These are phyloP conservation scores for Nemania serpens DNA, from an alignment of 2,329 filamentous ascomycete species.

Conservation along the genomic window DNA sequence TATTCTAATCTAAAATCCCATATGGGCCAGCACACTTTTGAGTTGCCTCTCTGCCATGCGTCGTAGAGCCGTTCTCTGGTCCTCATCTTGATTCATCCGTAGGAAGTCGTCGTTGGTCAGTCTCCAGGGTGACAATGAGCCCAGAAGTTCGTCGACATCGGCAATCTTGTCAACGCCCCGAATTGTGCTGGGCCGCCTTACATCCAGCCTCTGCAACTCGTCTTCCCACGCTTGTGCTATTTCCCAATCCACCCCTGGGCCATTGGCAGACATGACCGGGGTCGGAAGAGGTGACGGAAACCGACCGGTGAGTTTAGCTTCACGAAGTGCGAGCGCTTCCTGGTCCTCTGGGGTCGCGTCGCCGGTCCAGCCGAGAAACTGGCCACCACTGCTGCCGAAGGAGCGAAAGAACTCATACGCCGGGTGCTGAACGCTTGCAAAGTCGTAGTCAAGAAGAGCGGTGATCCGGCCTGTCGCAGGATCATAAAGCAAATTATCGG, in stretches of 20 bases:
- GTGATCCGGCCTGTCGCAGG: conserved; percentile 10
- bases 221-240: conserved; percentile 15
- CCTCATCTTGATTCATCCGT: conserved; percentile 10
- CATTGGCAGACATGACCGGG: no score
- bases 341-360: not conserved
- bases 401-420: conserved; percentile 15
- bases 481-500: conserved; percentile 14
- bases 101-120: conserved; percentile 9
- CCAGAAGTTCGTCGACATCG: conserved; percentile 13
- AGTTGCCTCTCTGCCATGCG: no score
- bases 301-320: conserved; percentile 4
- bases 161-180: conserved; percentile 13
- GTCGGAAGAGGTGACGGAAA: conserved; percentile 8
- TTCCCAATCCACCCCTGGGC: conserved; percentile 10
- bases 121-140: conserved; percentile 1
- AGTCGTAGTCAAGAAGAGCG: no score
- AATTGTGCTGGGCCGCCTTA: conserved; percentile 4
- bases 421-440: conserved; percentile 7
- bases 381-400: conserved; percentile 1
- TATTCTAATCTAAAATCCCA: no score
- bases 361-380: conserved; percentile 2
- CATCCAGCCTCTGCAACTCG: conserved; percentile 5
- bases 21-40: no score
- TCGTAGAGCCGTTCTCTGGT: no score
- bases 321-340: conserved; percentile 2